A percentile compares a stretch with the other conserved stretches of the same genome.
Conservation (phyloP, 116 monocot genomes). For the Papilionanthe hybrid region DNA sequence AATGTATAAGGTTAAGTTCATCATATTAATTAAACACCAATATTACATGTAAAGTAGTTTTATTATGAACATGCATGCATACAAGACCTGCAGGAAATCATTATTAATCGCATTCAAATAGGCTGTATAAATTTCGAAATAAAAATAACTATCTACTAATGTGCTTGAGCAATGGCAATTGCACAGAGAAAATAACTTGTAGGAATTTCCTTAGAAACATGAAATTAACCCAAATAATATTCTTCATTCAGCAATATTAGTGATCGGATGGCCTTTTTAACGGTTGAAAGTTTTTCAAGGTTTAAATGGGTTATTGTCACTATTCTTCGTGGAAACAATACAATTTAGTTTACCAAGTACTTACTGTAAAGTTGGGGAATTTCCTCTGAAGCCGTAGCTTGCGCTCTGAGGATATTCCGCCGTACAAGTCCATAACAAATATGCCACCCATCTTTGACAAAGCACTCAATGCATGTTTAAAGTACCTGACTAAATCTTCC, state of each 20-base stretch:
- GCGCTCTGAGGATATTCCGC: constrained; percentile 80
- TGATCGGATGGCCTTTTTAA: too few relatives aligned
- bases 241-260: too few relatives aligned
- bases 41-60: not conserved
- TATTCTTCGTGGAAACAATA: too few relatives aligned
- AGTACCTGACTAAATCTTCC: constrained; percentile 67
- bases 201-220: not conserved
- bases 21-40: not conserved
- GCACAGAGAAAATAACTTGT: not conserved
- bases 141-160: too few relatives aligned
- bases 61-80: not conserved
- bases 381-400: constrained; percentile 61
- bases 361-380: constrained; percentile 76
- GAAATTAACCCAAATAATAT: not conserved
- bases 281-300: not conserved
- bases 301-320: not conserved
- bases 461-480: constrained; percentile 48
- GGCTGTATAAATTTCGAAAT: not conserved
- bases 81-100: not conserved
- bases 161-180: not conserved
- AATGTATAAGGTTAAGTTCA: not conserved
- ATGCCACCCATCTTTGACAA: constrained; percentile 84
- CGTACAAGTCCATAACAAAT: constrained; percentile 97
- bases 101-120: not conserved
- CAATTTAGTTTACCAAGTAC: not conserved